phyloP scores from a whole-genome alignment of 2,329 filamentous ascomycete species.

The Xylaria sp. region DNA sequence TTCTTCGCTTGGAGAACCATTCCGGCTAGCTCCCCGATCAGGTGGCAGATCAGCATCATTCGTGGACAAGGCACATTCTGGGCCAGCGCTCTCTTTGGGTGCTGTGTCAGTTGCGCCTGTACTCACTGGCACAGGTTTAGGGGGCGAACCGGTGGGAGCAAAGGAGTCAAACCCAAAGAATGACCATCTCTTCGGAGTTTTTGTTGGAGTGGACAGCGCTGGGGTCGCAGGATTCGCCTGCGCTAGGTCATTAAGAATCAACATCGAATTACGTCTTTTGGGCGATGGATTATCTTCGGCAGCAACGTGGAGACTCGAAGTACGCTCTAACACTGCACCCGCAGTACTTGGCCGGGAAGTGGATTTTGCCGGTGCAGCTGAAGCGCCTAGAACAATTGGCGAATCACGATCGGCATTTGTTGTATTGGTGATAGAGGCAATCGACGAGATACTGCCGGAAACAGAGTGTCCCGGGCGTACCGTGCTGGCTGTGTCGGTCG shows the following conservation, averaged over 20 bases:
- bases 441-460: constrained; percentile 79
- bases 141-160: constrained; percentile 51
- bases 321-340: constrained; percentile 68
- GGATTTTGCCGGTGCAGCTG: constrained; percentile 47
- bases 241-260: constrained; percentile 54
- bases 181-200: constrained; percentile 63
- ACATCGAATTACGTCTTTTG: constrained; percentile 65
- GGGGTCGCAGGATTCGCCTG: constrained; percentile 43
- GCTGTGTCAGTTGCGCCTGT: constrained; percentile 52
- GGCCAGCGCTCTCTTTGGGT: constrained; percentile 37
- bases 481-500: constrained; percentile 82
- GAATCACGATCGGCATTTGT: constrained; percentile 50
- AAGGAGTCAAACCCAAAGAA: constrained; percentile 67
- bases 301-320: constrained; percentile 45
- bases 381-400: constrained; percentile 46
- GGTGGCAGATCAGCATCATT: constrained; percentile 45
- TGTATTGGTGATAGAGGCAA: constrained; percentile 65
- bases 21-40: constrained; percentile 25
- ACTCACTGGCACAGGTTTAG: constrained; percentile 54
- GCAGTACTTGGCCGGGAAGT: constrained; percentile 71
- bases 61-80: constrained; percentile 41
- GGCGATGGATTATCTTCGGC: constrained; percentile 45
- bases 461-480: constrained; percentile 73
- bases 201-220: constrained; percentile 54
- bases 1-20: constrained; percentile 28